Evolutionary conservation across 2,329 filamentous ascomycete genomes (phyloP).

Genomic region (Huntiella savannae): DNA sequence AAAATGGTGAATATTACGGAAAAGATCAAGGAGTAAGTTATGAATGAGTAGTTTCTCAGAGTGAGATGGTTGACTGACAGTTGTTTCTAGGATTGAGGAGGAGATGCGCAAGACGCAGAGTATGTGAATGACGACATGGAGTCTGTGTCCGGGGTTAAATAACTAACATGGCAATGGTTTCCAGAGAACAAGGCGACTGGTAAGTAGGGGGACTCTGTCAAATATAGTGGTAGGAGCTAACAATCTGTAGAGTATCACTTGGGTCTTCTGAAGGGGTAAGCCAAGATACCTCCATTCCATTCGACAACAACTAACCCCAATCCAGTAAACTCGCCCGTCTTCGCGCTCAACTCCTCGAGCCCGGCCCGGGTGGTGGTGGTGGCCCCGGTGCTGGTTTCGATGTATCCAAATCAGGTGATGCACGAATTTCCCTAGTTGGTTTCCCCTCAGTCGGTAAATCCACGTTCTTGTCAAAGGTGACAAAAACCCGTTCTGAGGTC

Average conservation of each 20-base stretch:
- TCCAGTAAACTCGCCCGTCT: conserved; percentile 82
- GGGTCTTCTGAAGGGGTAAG: conserved; percentile 87
- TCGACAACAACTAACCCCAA: neutral
- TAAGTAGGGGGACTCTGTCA: conserved; percentile 26
- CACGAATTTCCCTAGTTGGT: conserved; percentile 90
- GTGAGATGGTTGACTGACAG: too few relatives aligned
- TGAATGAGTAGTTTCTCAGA: too few relatives aligned
- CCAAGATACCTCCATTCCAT: neutral
- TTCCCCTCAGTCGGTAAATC: conserved; percentile 98
- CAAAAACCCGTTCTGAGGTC: conserved; percentile 90
- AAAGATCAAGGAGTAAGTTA: conserved; percentile 85
- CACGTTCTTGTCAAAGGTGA: conserved; percentile 96
- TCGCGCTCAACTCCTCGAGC: conserved; percentile 84
- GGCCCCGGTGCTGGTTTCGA: conserved; percentile 74
- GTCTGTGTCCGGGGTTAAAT: conserved; percentile 1
- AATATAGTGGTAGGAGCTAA: neutral
- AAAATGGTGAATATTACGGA: conserved; percentile 99
- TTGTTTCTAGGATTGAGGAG: conserved; percentile 70
- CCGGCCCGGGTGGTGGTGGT: conserved; percentile 56
- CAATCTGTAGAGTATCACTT: conserved; percentile 74
- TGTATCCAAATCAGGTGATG: conserved; percentile 91
- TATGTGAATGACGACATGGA: conserved; percentile 26
- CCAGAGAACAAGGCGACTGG: conserved; percentile 97
- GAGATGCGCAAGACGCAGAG: conserved; percentile 99
- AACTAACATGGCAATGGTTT: conserved; percentile 6